Percentiles rank a stretch among this genome's conserved stretches.
Evolutionary conservation across 345 rosid genomes (phyloP).

Genomic region (Leavenworthia alabamica): DNA sequence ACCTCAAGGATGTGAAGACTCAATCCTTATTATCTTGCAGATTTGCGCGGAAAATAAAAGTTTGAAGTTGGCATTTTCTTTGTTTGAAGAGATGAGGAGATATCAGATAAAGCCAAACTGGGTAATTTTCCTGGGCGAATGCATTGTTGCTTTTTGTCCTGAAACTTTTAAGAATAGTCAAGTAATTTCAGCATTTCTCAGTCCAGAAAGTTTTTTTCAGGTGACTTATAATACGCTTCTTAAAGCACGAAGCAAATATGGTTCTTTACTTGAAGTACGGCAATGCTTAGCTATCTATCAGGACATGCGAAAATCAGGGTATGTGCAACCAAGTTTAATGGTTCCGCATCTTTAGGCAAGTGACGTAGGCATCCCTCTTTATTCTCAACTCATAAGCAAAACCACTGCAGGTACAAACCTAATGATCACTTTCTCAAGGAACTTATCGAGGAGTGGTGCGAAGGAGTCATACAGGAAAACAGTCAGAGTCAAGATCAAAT

Average conservation of each 20-base stretch:
- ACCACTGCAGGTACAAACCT: constrained; percentile 59
- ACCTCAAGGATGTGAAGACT: constrained; percentile 20
- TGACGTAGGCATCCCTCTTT: not conserved
- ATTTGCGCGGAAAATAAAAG: constrained; percentile 57
- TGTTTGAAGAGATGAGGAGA: constrained; percentile 81
- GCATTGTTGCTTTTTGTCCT: not conserved
- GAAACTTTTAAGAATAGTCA: not conserved
- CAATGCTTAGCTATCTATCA: constrained; percentile 85
- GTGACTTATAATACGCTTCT: constrained; percentile 84
- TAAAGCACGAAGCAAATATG: constrained; percentile 70
- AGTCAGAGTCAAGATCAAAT: constrained; percentile 31
- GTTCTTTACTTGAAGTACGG: constrained; percentile 73
- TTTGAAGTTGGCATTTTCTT: constrained; percentile 64
- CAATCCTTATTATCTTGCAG: constrained; percentile 34
- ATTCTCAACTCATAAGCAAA: constrained; percentile 18
- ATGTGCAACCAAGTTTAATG: constrained; percentile 18
- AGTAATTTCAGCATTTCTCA: too few relatives aligned
- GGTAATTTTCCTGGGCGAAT: constrained; percentile 39
- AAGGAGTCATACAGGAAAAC: constrained; percentile 69
- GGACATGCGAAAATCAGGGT: constrained; percentile 95
- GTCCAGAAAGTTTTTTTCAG: too few relatives aligned
- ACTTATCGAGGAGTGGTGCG: constrained; percentile 94
- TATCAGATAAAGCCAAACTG: constrained; percentile 63
- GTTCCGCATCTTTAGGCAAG: not conserved
- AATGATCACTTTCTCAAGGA: constrained; percentile 77